A percentile compares a stretch with the other conserved stretches of the same genome.
Evolutionary conservation across 78 protist species (phyloP).

Genomic region (Polysphondylium violaceum): DNA sequence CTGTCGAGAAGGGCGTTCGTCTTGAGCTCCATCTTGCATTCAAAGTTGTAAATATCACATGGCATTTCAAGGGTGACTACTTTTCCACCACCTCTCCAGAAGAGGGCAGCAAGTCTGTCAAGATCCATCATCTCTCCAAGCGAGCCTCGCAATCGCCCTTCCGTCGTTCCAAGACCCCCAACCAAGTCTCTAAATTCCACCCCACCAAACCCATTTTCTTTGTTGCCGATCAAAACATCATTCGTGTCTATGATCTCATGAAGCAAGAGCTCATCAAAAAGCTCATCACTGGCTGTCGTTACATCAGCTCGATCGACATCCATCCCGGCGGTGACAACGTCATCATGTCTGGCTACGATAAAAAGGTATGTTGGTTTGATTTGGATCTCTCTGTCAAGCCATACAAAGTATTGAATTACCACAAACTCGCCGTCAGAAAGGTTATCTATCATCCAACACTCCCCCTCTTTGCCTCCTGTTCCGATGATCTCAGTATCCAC

Average conservation of each 20-base stretch:
- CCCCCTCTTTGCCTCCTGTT: slow-evolving; percentile 96
- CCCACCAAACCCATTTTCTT: slow-evolving; percentile 96
- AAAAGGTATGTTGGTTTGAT: slow-evolving; percentile 97
- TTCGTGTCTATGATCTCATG: slow-evolving; percentile 91
- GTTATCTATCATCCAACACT: slow-evolving; percentile 91
- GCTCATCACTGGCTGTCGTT: slow-evolving; percentile 75
- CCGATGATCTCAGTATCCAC: slow-evolving; percentile 95
- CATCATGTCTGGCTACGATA: slow-evolving; percentile 93
- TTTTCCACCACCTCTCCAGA: slow-evolving; percentile 90
- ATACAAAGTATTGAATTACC: slow-evolving; percentile 94
- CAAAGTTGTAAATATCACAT: slow-evolving; percentile 67
- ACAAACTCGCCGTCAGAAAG: slow-evolving; percentile 90
- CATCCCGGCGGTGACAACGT: slow-evolving; percentile 97
- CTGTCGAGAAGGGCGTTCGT: slow-evolving; percentile 7
- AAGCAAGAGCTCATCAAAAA: slow-evolving; percentile 81
- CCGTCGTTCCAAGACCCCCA: slow-evolving; percentile 56
- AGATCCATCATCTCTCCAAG: slow-evolving; percentile 64
- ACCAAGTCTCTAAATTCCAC: slow-evolving; percentile 92
- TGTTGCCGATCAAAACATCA: slow-evolving; percentile 89
- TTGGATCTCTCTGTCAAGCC: slow-evolving; percentile 92
- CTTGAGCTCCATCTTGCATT: slow-evolving; percentile 29
- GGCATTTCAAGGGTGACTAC: slow-evolving; percentile 98
- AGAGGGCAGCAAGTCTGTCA: slow-evolving; percentile 47
- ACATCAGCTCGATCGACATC: slow-evolving; percentile 89
- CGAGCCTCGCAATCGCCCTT: slow-evolving; percentile 82